A percentile compares a stretch with the other conserved stretches of the same genome.
Evolutionary conservation across 805 yeast species (phyloP).

Genomic region (Ogataea parapolymorpha): DNA sequence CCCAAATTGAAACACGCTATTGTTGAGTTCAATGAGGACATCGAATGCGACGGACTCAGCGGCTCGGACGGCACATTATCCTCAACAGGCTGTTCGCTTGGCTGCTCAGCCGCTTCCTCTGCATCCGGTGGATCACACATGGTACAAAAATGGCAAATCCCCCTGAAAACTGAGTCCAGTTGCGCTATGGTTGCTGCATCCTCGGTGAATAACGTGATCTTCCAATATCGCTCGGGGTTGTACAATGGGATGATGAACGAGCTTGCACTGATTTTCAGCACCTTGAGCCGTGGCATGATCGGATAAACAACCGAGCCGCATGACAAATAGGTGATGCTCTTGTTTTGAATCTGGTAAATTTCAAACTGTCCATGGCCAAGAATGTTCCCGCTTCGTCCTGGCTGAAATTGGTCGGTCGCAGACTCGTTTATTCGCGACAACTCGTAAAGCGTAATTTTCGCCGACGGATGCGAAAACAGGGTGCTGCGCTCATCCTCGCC

Average conservation of each 20-base stretch:
- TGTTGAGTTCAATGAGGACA: slow-evolving; percentile 32
- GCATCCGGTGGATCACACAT: not conserved
- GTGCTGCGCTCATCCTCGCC: slow-evolving; percentile 11
- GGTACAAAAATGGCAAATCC: slow-evolving; percentile 22
- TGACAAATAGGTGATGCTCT: slow-evolving; percentile 55
- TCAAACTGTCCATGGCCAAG: slow-evolving; percentile 60
- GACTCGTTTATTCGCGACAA: slow-evolving; percentile 4
- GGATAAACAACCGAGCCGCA: slow-evolving; percentile 76
- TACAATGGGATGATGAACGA: slow-evolving; percentile 62
- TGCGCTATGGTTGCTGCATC: slow-evolving; percentile 25
- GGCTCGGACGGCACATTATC: not conserved
- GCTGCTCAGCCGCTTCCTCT: not conserved
- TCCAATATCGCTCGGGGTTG: slow-evolving; percentile 79
- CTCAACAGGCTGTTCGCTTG: not conserved
- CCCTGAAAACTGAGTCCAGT: slow-evolving; percentile 13
- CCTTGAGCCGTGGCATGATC: slow-evolving; percentile 58
- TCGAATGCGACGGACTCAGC: slow-evolving; percentile 18
- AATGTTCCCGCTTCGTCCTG: slow-evolving; percentile 38
- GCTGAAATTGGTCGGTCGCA: not conserved
- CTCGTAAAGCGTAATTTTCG: slow-evolving; percentile 19
- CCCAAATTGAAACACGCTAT: slow-evolving; percentile 35
- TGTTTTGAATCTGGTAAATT: slow-evolving; percentile 52
- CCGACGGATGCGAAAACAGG: slow-evolving; percentile 9
- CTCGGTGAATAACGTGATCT: slow-evolving; percentile 37
- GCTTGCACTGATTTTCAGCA: slow-evolving; percentile 46